A percentile compares a stretch with the other conserved stretches of the same genome.
phyloP scores from a whole-genome alignment of 2,329 filamentous ascomycete species.

The Fusarium secorum region DNA sequence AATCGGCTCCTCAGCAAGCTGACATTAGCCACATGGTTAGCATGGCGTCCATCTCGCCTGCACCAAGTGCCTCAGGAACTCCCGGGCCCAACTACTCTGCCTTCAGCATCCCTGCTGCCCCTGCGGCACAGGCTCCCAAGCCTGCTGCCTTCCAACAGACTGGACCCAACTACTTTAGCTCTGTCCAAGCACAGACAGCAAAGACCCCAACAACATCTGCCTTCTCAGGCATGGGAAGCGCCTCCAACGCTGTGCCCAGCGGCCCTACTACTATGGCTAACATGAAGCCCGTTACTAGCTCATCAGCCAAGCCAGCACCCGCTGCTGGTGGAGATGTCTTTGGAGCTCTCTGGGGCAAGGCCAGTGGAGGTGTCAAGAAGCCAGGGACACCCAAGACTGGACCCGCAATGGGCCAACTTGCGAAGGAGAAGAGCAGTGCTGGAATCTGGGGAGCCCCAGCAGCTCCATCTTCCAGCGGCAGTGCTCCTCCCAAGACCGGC shows the following conservation, averaged over 20 bases:
- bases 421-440: slow-evolving; percentile 96
- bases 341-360: slow-evolving; percentile 82
- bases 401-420: slow-evolving; percentile 88
- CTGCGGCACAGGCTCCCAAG: slow-evolving; percentile 57
- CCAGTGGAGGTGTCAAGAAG: slow-evolving; percentile 80
- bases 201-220: slow-evolving; percentile 44
- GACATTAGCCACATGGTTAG: slow-evolving; percentile 82
- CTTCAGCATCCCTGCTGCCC: slow-evolving; percentile 55
- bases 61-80: slow-evolving; percentile 63
- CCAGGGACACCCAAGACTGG: slow-evolving; percentile 66
- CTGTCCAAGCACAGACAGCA: slow-evolving; percentile 62
- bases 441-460: slow-evolving; percentile 87
- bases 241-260: slow-evolving; percentile 47
- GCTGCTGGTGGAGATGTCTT: slow-evolving; percentile 82
- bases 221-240: slow-evolving; percentile 39
- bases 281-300: slow-evolving; percentile 57
- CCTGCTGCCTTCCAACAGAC: slow-evolving; percentile 72
- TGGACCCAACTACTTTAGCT: slow-evolving; percentile 95
- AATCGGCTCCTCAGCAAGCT: slow-evolving; percentile 81
- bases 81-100: slow-evolving; percentile 71
- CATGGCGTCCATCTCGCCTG: slow-evolving; percentile 82
- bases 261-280: slow-evolving; percentile 52
- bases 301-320: slow-evolving; percentile 61
- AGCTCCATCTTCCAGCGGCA: slow-evolving; percentile 43
- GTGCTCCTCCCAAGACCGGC: slow-evolving; percentile 42